Evolutionary conservation across 306 rosid genomes (phyloP).

Genomic region (Urtica urens): DNA sequence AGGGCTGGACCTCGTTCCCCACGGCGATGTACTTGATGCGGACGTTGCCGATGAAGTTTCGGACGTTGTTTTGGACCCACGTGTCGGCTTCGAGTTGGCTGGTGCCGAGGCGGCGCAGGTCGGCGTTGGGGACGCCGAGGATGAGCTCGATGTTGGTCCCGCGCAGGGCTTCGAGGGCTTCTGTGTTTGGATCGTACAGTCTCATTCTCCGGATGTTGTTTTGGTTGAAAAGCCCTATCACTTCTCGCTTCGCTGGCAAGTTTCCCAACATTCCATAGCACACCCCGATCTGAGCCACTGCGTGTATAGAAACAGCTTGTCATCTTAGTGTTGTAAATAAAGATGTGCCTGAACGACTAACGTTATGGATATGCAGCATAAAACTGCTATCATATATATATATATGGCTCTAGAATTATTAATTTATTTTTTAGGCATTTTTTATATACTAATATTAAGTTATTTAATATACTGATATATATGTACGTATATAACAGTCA

Average conservation of each 20-base stretch:
- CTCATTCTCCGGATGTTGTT: constrained; percentile 28
- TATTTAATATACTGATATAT: too few relatives aligned
- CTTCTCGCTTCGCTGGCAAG: constrained; percentile 33
- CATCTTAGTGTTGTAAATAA: too few relatives aligned
- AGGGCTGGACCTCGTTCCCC: neutral
- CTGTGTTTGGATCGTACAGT: constrained; percentile 23
- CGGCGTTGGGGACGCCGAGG: constrained; percentile 11
- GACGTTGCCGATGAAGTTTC: neutral
- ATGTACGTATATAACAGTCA: too few relatives aligned
- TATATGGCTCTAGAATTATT: too few relatives aligned
- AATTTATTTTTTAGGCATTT: too few relatives aligned
- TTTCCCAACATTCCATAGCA: constrained; percentile 39
- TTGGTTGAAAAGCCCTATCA: constrained; percentile 21
- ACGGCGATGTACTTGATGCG: neutral
- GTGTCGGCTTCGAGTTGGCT: constrained; percentile 1
- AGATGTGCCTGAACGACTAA: too few relatives aligned
- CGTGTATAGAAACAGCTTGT: too few relatives aligned
- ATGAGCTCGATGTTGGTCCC: constrained; percentile 31
- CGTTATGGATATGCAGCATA: too few relatives aligned
- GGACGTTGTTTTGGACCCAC: constrained; percentile 13
- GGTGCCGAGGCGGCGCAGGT: constrained; percentile 2
- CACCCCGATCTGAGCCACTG: constrained; percentile 36
- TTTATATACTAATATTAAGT: too few relatives aligned
- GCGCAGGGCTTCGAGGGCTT: constrained; percentile 32
- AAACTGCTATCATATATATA: too few relatives aligned